Percentiles rank a stretch among this genome's conserved stretches.
Conservation (phyloP, 2,329 filamentous ascomycete species). For the Ceratocystis papillata region DNA sequence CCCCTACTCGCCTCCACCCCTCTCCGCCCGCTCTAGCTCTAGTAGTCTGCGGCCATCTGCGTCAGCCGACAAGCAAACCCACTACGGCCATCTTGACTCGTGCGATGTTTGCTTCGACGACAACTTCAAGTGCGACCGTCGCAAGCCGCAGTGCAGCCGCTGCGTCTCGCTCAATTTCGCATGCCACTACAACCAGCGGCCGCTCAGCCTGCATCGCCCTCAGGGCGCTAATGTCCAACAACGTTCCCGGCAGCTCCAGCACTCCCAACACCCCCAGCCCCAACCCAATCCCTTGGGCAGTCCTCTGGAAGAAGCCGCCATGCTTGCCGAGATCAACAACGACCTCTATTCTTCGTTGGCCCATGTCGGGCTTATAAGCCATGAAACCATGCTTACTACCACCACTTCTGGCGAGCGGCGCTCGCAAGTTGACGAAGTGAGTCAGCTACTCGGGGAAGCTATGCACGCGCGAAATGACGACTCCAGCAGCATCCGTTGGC, state of each 20-base stretch:
- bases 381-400: neutral
- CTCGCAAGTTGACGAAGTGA: neutral
- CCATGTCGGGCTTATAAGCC: neutral
- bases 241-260: neutral
- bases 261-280: neutral
- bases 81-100: neutral
- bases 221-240: neutral
- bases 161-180: constrained; percentile 4
- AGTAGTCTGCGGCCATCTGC: constrained; percentile 7
- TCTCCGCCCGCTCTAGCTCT: constrained; percentile 5
- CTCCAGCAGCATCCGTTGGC: constrained; percentile 6
- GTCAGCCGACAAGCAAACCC: neutral
- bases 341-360: neutral
- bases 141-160: constrained; percentile 8
- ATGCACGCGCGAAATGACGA: neutral
- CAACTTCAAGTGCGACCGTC: constrained; percentile 6
- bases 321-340: constrained; percentile 6
- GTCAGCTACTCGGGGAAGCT: neutral
- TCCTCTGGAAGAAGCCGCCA: neutral
- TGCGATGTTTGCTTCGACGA: constrained; percentile 11
- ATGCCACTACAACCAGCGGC: constrained; percentile 8
- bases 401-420: neutral
- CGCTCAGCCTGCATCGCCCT: neutral
- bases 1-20: constrained; percentile 4
- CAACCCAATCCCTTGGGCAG: neutral